A percentile compares a stretch with the other conserved stretches of the same genome.
phyloP scores from a whole-genome alignment of 169 alveolate species.

The Eimeria sp. region DNA sequence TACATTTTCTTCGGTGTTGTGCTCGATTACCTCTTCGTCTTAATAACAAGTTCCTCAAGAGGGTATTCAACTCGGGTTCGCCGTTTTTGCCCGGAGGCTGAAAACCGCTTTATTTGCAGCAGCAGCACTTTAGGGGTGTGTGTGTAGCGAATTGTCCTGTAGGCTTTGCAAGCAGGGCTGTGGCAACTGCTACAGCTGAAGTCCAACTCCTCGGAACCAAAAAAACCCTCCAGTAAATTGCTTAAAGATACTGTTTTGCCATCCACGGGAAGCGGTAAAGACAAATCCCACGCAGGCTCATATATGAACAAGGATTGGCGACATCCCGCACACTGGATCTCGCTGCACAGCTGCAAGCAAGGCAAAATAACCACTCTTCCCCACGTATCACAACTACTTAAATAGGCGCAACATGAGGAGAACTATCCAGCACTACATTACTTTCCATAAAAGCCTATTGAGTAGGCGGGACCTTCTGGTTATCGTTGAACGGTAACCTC shows the following conservation, averaged over 20 bases:
- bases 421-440: neutral
- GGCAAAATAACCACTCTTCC: neutral
- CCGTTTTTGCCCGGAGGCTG: slow-evolving; percentile 58
- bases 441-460: neutral
- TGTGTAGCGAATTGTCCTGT: slow-evolving; percentile 59
- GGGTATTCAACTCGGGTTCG: slow-evolving; percentile 60
- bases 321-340: slow-evolving; percentile 56
- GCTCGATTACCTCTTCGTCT: neutral
- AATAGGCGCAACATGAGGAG: neutral
- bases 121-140: slow-evolving; percentile 51
- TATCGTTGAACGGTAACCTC: neutral
- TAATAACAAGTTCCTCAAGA: slow-evolving; percentile 25
- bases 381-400: neutral
- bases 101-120: slow-evolving; percentile 66
- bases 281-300: slow-evolving; percentile 76
- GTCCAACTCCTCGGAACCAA: slow-evolving; percentile 69
- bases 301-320: slow-evolving; percentile 40
- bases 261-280: slow-evolving; percentile 46
- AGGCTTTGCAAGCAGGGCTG: slow-evolving; percentile 66
- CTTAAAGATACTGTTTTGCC: slow-evolving; percentile 18
- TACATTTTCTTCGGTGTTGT: neutral
- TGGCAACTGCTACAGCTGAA: slow-evolving; percentile 71
- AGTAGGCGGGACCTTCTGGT: neutral
- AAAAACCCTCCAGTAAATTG: slow-evolving; percentile 12
- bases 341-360: slow-evolving; percentile 69